Percentiles rank a stretch among this genome's conserved stretches.
phyloP scores from a whole-genome alignment of 1,284 basidiomycete species.

The Apiotrichum domesticum region DNA sequence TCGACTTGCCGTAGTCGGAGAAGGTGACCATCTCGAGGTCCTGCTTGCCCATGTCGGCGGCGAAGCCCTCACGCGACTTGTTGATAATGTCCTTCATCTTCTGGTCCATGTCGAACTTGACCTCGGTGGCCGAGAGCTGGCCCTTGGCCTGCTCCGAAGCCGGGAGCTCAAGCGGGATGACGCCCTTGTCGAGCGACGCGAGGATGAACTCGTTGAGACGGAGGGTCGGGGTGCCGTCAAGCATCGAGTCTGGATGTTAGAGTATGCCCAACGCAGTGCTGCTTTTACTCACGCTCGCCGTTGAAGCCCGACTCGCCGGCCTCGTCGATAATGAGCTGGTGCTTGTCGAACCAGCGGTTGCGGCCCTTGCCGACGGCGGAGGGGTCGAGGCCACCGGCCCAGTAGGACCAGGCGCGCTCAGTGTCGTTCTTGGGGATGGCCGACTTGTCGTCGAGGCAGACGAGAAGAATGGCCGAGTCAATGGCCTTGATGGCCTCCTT shows the following conservation, averaged over 20 bases:
- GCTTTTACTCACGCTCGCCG: conserved; percentile 48
- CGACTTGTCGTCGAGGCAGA: conserved; percentile 65
- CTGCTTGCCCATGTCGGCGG: conserved; percentile 69
- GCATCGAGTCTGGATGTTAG: conserved; percentile 40
- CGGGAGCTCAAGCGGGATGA: conserved; percentile 59
- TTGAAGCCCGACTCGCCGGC: conserved; percentile 89
- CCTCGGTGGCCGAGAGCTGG: conserved; percentile 56
- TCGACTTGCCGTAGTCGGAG: conserved; percentile 81
- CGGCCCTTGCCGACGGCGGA: conserved; percentile 52
- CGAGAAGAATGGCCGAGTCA: conserved; percentile 80
- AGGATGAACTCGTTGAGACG: conserved; percentile 93
- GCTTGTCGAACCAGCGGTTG: conserved; percentile 97
- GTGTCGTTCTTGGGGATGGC: conserved; percentile 50
- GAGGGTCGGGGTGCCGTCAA: conserved; percentile 88
- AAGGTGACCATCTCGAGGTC: conserved; percentile 84
- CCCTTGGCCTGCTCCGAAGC: conserved; percentile 44
- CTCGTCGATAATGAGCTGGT: conserved; percentile 86
- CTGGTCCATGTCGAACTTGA: conserved; percentile 65
- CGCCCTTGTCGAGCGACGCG: conserved; percentile 68
- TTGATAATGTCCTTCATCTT: conserved; percentile 49
- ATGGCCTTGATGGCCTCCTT: conserved; percentile 67
- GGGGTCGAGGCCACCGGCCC: conserved; percentile 66
- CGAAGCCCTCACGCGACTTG: conserved; percentile 62
- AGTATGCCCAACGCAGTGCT: neutral
- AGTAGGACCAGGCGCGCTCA: conserved; percentile 73